Base-by-base conservation (phyloP, 371 early-diverging fungal genomes). In the Zopfochytrium polystomum region DNA sequence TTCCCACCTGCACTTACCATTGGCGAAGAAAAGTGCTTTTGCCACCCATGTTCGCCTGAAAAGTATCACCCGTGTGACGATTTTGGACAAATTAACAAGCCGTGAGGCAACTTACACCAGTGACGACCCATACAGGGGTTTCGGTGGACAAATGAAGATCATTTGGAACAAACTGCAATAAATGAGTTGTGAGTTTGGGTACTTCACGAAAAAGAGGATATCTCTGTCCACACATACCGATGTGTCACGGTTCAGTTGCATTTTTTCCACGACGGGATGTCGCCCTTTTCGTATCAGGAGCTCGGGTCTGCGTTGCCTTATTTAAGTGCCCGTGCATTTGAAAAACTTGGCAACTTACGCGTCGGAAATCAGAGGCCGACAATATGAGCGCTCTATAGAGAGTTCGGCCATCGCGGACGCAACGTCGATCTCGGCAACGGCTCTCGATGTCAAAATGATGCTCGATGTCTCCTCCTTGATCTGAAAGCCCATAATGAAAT, bases 41-140 rank as follows among this genome's bases (percentile, higher is more conserved):
- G 44, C 96, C 96, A 13, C 94, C 96, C 96, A 95, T 95, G 62
- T 95, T 95, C 0, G 96, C 95, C 76, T 78, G 42, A 60, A 29
- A 53, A 60, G 66, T 29, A 65, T 59, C 5, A 70, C 51, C 51
- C 68, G 34, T 46, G 22, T 46, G 38, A 52, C 20, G 18, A 29
- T 38, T 15, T 27, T 2, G 15, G 46, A 20, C 33, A 25, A 30
- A 6, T 56, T 29, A 38, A 26, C 11, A 23, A 23, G 43, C 31
- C n/a, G n/a, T n/a, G n/a, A n/a, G n/a, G n/a, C n/a, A n/a, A 50
- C 64, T 57, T 76, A 85, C 73, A 86, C 95, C 33, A 20, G 93
- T 94, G 58, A 94, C 38, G 20, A 89, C 69, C 83, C 85, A 89
- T n/a, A 85, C 50, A 6, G 82, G 71, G 20, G 80, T 66, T 3